Percentiles rank a stretch among this genome's conserved stretches.
phyloP scores from a whole-genome alignment of 2,329 filamentous ascomycete genomes.

The Aspergillus sp. region DNA sequence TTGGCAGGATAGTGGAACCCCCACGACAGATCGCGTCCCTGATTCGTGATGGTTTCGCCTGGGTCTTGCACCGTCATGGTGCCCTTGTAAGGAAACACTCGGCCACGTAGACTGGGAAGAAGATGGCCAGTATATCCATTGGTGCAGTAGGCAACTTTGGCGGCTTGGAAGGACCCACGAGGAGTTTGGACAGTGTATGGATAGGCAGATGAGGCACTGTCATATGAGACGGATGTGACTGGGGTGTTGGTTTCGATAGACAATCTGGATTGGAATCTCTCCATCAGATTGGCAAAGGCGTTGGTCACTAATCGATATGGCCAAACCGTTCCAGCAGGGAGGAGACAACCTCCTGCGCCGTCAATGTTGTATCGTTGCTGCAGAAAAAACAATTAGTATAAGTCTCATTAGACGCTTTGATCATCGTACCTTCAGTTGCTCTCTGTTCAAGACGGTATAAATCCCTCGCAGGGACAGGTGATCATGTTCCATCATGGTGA shows the following conservation, averaged over 20 bases:
- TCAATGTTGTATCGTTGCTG: slow-evolving; percentile 13
- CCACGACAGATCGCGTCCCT: slow-evolving; percentile 25
- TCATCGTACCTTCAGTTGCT: not conserved
- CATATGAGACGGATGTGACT: slow-evolving; percentile 22
- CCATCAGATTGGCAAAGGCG: slow-evolving; percentile 19
- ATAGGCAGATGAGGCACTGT: not conserved
- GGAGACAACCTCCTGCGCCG: slow-evolving; percentile 21
- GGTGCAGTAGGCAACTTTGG: slow-evolving; percentile 42
- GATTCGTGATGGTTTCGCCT: slow-evolving; percentile 14
- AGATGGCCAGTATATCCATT: slow-evolving; percentile 44
- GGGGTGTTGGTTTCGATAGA: slow-evolving; percentile 32
- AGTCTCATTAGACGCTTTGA: not conserved
- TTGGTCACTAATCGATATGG: slow-evolving; percentile 36
- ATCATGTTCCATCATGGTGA: slow-evolving; percentile 20
- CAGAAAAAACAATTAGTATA: not conserved
- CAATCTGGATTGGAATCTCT: slow-evolving; percentile 23
- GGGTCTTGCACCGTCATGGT: slow-evolving; percentile 45
- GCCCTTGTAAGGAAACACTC: slow-evolving; percentile 38
- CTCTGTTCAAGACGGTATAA: slow-evolving; percentile 21
- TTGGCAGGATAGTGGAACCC: slow-evolving; percentile 26
- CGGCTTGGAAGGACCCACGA: slow-evolving; percentile 34
- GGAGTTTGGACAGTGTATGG: slow-evolving; percentile 33
- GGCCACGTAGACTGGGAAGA: slow-evolving; percentile 37
- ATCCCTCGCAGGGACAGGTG: slow-evolving; percentile 20
- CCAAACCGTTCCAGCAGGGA: slow-evolving; percentile 34